phyloP scores from a whole-genome alignment of 148 eudicot species.

The Vaccinium corymbosum region DNA sequence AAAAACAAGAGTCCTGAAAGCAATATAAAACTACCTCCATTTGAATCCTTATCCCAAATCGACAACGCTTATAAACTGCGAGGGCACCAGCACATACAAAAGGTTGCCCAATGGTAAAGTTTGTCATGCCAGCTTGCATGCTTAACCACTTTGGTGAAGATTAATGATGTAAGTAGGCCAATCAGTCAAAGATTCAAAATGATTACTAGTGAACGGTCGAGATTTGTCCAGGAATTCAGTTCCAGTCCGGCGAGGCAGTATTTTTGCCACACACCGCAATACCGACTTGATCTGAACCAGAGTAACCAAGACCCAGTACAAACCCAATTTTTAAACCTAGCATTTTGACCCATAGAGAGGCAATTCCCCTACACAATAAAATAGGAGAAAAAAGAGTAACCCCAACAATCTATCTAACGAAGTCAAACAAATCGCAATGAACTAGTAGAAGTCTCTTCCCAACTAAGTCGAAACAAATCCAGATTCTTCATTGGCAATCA shows the following conservation, averaged over 20 bases:
- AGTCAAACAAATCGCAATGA: too few relatives aligned
- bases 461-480: too few relatives aligned
- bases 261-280: too few relatives aligned
- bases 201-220: neutral
- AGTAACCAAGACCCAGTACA: neutral
- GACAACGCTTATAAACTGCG: neutral
- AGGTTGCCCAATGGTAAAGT: neutral
- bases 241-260: neutral
- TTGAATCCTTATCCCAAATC: neutral
- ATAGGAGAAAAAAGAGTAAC: neutral
- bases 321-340: neutral
- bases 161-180: neutral
- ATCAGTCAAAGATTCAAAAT: neutral
- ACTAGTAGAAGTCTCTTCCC: too few relatives aligned
- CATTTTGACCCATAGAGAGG: neutral
- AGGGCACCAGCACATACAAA: neutral
- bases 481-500: too few relatives aligned
- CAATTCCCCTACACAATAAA: slow-evolving; percentile 1
- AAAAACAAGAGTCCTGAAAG: neutral
- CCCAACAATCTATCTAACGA: too few relatives aligned
- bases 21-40: neutral
- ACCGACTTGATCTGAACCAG: neutral
- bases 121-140: neutral
- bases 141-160: neutral
- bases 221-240: neutral